A percentile compares a stretch with the other conserved stretches of the same genome.
Evolutionary conservation across 306 rosid genomes (phyloP).

Genomic region (Elaeagnus macrophylla): DNA sequence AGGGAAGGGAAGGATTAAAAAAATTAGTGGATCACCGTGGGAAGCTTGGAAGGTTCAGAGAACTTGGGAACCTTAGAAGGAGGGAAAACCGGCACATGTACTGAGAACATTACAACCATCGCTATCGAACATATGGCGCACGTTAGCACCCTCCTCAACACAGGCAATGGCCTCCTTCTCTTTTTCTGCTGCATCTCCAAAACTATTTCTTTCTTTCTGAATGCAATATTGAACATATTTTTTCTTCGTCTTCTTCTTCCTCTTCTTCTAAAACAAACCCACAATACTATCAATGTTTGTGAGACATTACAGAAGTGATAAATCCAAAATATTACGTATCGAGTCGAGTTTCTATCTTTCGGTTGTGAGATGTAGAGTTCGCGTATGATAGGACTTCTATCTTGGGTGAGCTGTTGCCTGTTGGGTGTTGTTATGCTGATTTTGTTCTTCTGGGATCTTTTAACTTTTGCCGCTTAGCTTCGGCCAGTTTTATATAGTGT

Average conservation of each 20-base stretch:
- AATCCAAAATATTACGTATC: too few species aligned
- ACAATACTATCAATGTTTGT: neutral
- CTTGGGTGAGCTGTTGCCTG: constrained; percentile 8
- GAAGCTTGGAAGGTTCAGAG: constrained; percentile 50
- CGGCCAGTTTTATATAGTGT: neutral
- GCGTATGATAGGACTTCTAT: neutral
- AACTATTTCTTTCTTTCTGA: constrained; percentile 7
- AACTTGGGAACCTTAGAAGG: constrained; percentile 44
- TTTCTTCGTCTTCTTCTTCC: constrained; percentile 8
- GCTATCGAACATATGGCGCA: constrained; percentile 52
- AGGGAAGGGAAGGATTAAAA: neutral
- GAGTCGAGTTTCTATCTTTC: too few species aligned
- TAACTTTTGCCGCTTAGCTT: constrained; percentile 4
- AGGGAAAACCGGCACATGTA: constrained; percentile 51
- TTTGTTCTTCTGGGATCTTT: neutral
- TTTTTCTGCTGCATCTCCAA: constrained; percentile 65
- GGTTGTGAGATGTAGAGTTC: too few species aligned
- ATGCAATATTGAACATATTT: neutral
- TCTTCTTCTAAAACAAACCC: constrained; percentile 2
- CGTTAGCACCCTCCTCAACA: constrained; percentile 53
- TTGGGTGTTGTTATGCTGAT: neutral
- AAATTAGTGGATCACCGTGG: constrained; percentile 38
- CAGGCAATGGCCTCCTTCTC: constrained; percentile 27
- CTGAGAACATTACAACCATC: constrained; percentile 44
- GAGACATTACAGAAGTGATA: constrained; percentile 7